Percentiles rank a stretch among this genome's conserved stretches.
Evolutionary conservation across 2,329 filamentous ascomycete species (phyloP).

Genomic region (Shiraia bambusicola): DNA sequence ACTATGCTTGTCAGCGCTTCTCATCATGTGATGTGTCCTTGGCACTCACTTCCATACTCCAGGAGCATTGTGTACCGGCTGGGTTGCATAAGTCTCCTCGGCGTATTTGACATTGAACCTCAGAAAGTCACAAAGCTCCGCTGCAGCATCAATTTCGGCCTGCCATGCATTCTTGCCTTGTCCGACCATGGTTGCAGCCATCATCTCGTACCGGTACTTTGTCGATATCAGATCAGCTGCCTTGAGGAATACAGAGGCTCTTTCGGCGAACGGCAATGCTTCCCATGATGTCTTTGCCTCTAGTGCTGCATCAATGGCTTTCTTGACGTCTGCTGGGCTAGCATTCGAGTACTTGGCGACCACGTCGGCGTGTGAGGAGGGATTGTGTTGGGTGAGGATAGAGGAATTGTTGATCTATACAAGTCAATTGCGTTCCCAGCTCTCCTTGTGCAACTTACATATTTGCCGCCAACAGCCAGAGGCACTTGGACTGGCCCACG

Average conservation of each 20-base stretch:
- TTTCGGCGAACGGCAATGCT: slow-evolving; percentile 80
- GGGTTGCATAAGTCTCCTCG: slow-evolving; percentile 83
- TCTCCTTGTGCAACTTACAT: slow-evolving; percentile 54
- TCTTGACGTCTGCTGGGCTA: slow-evolving; percentile 70
- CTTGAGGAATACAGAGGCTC: slow-evolving; percentile 92
- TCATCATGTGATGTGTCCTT: not conserved
- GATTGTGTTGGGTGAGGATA: slow-evolving; percentile 74
- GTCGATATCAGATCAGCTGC: slow-evolving; percentile 85
- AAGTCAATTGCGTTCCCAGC: not conserved
- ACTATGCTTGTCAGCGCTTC: slow-evolving; percentile 40
- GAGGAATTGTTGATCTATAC: slow-evolving; percentile 65
- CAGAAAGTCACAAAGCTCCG: slow-evolving; percentile 89
- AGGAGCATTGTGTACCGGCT: slow-evolving; percentile 78
- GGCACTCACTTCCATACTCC: slow-evolving; percentile 76
- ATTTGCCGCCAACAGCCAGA: slow-evolving; percentile 78
- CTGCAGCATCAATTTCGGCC: slow-evolving; percentile 95
- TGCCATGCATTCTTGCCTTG: slow-evolving; percentile 99
- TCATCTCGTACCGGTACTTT: slow-evolving; percentile 95
- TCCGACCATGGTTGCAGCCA: slow-evolving; percentile 93
- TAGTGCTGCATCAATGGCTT: slow-evolving; percentile 80
- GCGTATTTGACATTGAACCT: slow-evolving; percentile 94
- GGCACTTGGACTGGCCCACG: slow-evolving; percentile 75
- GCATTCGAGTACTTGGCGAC: slow-evolving; percentile 87
- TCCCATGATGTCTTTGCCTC: slow-evolving; percentile 88
- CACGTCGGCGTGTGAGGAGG: slow-evolving; percentile 72